These are phyloP conservation scores for Penicillium sp. DNA, from an alignment of 2,329 filamentous ascomycete genomes.

Conservation along the genomic window DNA sequence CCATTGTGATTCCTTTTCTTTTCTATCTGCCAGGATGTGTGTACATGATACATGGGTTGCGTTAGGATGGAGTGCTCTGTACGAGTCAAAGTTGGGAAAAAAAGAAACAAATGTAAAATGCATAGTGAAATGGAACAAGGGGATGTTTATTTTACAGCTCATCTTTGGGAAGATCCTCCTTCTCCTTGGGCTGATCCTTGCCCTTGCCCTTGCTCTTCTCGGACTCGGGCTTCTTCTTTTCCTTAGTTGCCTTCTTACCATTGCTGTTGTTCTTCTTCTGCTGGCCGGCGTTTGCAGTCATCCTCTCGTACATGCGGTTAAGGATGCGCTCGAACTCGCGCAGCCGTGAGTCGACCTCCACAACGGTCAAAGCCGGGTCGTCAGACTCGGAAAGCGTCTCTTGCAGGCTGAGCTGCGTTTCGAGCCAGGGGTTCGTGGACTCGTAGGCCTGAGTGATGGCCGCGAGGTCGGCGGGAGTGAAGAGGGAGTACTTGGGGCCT, in stretches of 20 bases:
- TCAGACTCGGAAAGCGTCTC: constrained; percentile 60
- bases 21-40: constrained; percentile 13
- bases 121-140: neutral
- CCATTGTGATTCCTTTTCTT: constrained; percentile 15
- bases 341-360: constrained; percentile 61
- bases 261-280: constrained; percentile 21
- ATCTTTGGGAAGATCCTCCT: constrained; percentile 26
- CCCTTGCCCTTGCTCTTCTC: constrained; percentile 20
- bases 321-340: constrained; percentile 56
- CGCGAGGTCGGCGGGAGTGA: constrained; percentile 63
- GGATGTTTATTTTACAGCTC: constrained; percentile 21
- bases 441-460: constrained; percentile 55
- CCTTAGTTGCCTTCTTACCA: constrained; percentile 20
- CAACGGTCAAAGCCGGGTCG: constrained; percentile 63
- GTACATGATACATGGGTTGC: constrained; percentile 16
- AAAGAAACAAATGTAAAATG: constrained; percentile 10
- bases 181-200: constrained; percentile 17
- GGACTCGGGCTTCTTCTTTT: constrained; percentile 27
- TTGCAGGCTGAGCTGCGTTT: constrained; percentile 61
- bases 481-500: constrained; percentile 55
- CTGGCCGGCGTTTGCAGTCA: constrained; percentile 39
- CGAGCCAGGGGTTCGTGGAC: constrained; percentile 63
- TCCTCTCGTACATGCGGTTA: constrained; percentile 32
- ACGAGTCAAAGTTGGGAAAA: constrained; percentile 6
- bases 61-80: constrained; percentile 13